phyloP scores from a whole-genome alignment of 257 asterid species.

The Cruciata laevipes region DNA sequence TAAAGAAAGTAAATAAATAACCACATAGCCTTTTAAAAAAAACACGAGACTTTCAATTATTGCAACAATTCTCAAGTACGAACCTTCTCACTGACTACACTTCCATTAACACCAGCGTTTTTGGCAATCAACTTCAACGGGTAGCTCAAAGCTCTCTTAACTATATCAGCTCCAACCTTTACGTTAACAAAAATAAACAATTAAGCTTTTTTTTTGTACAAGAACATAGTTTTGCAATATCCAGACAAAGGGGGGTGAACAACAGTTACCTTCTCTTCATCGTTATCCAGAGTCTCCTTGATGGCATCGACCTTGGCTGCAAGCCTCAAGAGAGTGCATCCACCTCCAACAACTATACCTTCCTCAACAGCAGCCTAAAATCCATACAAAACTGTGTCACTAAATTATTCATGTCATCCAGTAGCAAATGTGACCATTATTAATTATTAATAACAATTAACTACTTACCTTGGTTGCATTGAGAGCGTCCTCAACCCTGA shows the following conservation, averaged over 20 bases:
- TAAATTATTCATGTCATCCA: not conserved
- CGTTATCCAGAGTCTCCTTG: constrained; percentile 68
- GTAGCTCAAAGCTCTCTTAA: constrained; percentile 88
- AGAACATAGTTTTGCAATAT: not conserved
- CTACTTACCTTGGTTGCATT: constrained; percentile 87
- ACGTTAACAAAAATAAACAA: not conserved
- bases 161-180: constrained; percentile 98
- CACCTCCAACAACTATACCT: constrained; percentile 99
- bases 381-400: not conserved
- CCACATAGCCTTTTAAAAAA: not conserved
- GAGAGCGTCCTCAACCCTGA: constrained; percentile 97
- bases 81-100: constrained; percentile 98
- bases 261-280: constrained; percentile 71
- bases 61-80: not conserved
- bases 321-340: constrained; percentile 84
- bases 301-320: constrained; percentile 86
- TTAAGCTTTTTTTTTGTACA: not conserved
- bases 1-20: not conserved
- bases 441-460: not conserved
- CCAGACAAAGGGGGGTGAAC: not conserved
- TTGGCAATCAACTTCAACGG: constrained; percentile 97
- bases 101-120: constrained; percentile 97
- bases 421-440: not conserved
- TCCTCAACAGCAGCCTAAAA: constrained; percentile 98
- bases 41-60: not conserved